Base-by-base conservation (phyloP, 148 eudicot species). In the Cornus florida region DNA sequence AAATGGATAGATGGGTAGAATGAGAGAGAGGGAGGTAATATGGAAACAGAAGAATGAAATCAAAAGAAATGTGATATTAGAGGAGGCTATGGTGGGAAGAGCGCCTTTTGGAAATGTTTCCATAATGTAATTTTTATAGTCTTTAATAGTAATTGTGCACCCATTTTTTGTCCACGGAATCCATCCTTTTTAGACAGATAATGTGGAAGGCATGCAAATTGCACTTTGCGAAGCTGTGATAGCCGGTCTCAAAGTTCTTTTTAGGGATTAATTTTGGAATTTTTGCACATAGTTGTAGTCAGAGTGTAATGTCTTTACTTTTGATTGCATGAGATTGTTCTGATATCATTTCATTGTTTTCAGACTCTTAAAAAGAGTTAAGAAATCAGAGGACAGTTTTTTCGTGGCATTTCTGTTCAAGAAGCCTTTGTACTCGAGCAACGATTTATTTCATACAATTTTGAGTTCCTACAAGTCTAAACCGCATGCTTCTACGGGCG, bases 111-210 rank as follows among this genome's bases (percentile, higher is more conserved):
- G 57, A 78, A n/a, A 57, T 23, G 69, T 46, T 78, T 78, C 68
- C 38, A 14, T 56, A 4, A 10, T 70, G 80, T 69, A 77, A 31
- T 53, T 77, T 69, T 66, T 56, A 16, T 38, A 67, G 67, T 9
- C 48, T 43, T 57, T 32, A 39, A 38, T 70, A 57, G 68, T 19
- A 31, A 66, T 46, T 24, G 6, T 38, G 56, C 28, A 11, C 80
- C 75, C 39, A 70, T 57, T 78, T 67, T 70, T 78, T 70, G 50
- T 20, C 23, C 33, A 77, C 24, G 74, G 2, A 57, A 77, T 33
- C 67, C 43, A 53, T 4, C 73, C 43, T 32, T 33, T 32, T 67
- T 4, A 17, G 65, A 60, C n/a, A 10, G 20, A 16, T 60, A n/a
- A 60, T 12, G 8, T 17, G 65, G 60, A 56, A 60, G 65, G 22